Conservation (phyloP, 371 early-diverging fungal genomes). For the Mucor racemosus region DNA sequence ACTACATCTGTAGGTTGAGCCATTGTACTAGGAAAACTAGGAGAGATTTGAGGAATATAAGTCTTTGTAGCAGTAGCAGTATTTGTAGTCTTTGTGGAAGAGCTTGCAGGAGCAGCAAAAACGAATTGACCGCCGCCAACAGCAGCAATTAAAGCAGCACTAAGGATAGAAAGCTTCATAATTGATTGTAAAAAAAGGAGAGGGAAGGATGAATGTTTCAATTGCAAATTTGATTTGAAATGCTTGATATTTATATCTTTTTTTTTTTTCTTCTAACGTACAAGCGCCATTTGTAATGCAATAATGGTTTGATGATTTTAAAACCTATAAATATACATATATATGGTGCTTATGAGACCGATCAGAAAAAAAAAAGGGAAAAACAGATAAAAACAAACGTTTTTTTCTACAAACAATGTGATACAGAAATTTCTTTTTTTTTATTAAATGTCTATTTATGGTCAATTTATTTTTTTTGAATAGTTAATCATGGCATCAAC, state of each 20-base stretch:
- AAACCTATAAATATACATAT: neutral
- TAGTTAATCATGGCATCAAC: slow-evolving; percentile 31
- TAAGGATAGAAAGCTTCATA: slow-evolving; percentile 17
- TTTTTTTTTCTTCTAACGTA: neutral
- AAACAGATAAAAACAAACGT: too few relatives aligned
- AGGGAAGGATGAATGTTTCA: neutral
- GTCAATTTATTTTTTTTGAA: slow-evolving; percentile 6
- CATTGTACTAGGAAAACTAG: slow-evolving; percentile 37
- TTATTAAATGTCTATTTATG: slow-evolving; percentile 5
- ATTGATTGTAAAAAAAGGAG: slow-evolving; percentile 7
- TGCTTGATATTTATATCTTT: neutral
- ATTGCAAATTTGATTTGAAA: neutral
- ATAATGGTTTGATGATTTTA: too few relatives aligned
- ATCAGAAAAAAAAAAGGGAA: neutral
- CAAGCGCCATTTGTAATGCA: neutral
- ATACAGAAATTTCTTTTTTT: neutral
- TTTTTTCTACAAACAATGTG: too few relatives aligned
- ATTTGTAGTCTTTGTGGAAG: neutral
- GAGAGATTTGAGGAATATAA: slow-evolving; percentile 32
- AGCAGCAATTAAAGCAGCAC: slow-evolving; percentile 9
- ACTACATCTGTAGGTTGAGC: slow-evolving; percentile 17
- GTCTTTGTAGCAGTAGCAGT: neutral
- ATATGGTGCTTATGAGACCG: neutral
- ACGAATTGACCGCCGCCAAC: slow-evolving; percentile 3
- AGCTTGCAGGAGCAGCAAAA: slow-evolving; percentile 11